These are phyloP conservation scores for Ogataea henricii DNA, from an alignment of 805 yeast species.

Conservation along the genomic window DNA sequence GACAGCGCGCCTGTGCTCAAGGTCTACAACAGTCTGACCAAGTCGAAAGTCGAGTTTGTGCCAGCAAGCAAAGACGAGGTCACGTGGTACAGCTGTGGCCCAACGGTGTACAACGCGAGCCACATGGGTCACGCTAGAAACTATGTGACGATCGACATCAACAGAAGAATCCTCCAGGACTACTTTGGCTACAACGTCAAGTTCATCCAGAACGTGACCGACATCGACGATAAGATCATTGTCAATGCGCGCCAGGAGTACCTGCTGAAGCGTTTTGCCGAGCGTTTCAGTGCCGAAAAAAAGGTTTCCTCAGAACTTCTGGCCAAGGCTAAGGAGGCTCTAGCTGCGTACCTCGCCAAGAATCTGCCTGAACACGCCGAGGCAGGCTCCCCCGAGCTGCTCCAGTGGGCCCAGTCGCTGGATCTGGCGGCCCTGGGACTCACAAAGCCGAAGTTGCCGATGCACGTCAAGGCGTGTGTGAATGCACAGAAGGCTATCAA, in stretches of 20 bases:
- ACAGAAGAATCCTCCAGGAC: constrained; percentile 84
- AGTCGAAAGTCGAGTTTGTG: constrained; percentile 75
- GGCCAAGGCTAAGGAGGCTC: constrained; percentile 43
- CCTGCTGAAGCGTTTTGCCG: constrained; percentile 64
- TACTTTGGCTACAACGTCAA: constrained; percentile 87
- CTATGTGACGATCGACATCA: constrained; percentile 91
- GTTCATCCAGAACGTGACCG: constrained; percentile 97
- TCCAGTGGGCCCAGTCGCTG: constrained; percentile 51
- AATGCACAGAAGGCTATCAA: constrained; percentile 51
- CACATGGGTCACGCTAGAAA: constrained; percentile 99
- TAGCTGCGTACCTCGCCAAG: constrained; percentile 49
- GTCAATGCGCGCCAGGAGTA: constrained; percentile 89
- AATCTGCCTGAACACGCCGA: constrained; percentile 50
- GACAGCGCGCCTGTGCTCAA: constrained; percentile 47
- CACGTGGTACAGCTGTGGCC: constrained; percentile 98
- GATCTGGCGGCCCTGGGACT: constrained; percentile 53
- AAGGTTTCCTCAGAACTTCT: constrained; percentile 40
- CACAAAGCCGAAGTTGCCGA: constrained; percentile 79
- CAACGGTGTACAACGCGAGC: constrained; percentile 93
- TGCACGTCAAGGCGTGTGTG: constrained; percentile 70
- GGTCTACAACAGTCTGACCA: constrained; percentile 80
- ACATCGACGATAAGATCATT: constrained; percentile 95
- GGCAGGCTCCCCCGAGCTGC: constrained; percentile 40
- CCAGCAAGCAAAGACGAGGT: constrained; percentile 67
- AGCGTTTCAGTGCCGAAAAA: constrained; percentile 29